Evolutionary conservation across 306 rosid genomes (phyloP).

Genomic region (Ochetophila trinervis): DNA sequence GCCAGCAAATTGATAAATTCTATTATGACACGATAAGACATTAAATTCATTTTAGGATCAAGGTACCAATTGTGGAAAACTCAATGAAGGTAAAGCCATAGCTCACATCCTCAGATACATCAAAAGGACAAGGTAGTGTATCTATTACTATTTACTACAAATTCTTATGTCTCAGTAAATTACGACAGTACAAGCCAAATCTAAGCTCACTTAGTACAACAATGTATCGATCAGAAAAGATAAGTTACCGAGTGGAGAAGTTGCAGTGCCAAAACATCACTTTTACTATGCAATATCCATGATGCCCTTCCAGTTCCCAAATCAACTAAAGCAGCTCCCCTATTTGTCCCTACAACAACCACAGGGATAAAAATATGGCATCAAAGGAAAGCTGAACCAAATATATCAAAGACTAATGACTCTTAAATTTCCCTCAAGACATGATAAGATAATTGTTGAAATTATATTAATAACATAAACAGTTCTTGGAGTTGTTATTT

Average conservation of each 20-base stretch:
- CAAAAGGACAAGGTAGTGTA: no score
- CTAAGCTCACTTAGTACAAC: no score
- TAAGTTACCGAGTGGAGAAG: constrained; percentile 59
- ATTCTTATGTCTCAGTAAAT: no score
- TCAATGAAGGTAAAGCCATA: no score
- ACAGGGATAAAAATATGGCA: constrained; percentile 4
- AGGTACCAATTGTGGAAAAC: no score
- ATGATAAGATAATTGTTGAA: background rate
- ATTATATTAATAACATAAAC: background rate
- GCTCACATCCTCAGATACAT: no score
- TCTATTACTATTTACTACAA: no score
- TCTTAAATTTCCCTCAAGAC: background rate
- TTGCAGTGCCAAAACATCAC: constrained; percentile 90
- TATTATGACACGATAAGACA: no score
- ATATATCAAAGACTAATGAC: background rate
- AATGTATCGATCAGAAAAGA: no score
- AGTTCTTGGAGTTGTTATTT: background rate
- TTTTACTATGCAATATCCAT: constrained; percentile 71
- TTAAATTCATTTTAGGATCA: no score
- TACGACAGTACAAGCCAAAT: no score
- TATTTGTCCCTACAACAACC: constrained; percentile 56
- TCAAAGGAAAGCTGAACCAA: background rate
- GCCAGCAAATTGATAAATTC: no score
- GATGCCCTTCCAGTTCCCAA: constrained; percentile 56
- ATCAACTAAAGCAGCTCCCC: constrained; percentile 76